Conservation (phyloP, 495 filamentous ascomycete species). For the Tuber melanosporum region DNA sequence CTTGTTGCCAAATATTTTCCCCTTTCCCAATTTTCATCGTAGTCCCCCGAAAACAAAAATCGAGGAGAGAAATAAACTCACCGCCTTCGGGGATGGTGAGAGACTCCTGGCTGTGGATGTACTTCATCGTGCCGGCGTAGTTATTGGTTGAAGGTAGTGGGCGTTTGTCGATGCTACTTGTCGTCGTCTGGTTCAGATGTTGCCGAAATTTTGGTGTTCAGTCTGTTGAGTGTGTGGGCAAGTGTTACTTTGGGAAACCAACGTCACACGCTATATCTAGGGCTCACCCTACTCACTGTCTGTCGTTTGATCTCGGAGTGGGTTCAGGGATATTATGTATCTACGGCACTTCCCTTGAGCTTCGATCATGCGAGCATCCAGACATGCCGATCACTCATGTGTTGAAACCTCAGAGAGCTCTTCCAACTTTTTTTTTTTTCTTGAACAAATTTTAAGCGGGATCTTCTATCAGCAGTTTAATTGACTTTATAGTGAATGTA, state of each 20-base stretch:
- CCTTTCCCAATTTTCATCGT: constrained; percentile 1
- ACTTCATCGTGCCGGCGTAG: constrained; percentile 73
- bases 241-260: neutral
- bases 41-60: constrained; percentile 14
- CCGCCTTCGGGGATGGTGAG: constrained; percentile 92
- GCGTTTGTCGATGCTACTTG: neutral
- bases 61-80: constrained; percentile 52
- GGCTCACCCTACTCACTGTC: neutral
- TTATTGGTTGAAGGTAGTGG: neutral
- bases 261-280: neutral
- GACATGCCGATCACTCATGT: neutral
- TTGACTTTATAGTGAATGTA: neutral
- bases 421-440: neutral
- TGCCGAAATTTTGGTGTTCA: neutral
- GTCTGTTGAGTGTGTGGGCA: neutral
- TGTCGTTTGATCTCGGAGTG: neutral
- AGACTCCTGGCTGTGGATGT: constrained; percentile 94
- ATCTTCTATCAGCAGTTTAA: neutral
- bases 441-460: neutral
- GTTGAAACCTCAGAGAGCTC: neutral
- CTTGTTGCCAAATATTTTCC: neutral
- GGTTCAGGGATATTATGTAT: neutral
- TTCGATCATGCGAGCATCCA: neutral
- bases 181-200: neutral
- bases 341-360: neutral